A percentile compares a stretch with the other conserved stretches of the same genome.
Evolutionary conservation across 2,329 filamentous ascomycete species (phyloP).

Genomic region (Colletotrichum incanum): DNA sequence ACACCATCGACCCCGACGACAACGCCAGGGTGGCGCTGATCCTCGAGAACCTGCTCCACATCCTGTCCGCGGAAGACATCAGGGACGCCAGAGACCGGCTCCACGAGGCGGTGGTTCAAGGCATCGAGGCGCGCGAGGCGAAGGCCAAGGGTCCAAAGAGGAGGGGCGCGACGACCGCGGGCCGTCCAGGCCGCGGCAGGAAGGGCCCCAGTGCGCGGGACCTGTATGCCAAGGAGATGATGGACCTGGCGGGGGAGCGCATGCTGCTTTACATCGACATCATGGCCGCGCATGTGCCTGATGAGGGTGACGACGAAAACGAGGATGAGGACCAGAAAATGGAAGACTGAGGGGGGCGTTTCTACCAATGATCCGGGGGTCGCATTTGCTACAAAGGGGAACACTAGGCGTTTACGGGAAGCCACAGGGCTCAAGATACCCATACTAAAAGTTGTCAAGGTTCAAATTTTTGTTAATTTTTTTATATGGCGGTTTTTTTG

Average conservation of each 20-base stretch:
- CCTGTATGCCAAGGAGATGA: constrained; percentile 57
- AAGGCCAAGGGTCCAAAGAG: constrained; percentile 58
- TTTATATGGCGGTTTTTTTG: too few relatives aligned
- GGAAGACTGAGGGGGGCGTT: constrained; percentile 19
- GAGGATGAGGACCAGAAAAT: constrained; percentile 25
- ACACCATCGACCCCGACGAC: constrained; percentile 72
- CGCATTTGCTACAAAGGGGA: background rate
- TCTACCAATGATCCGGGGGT: background rate
- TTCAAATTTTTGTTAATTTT: background rate
- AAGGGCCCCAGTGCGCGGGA: constrained; percentile 55
- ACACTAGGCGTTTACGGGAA: constrained; percentile 12
- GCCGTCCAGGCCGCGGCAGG: constrained; percentile 31
- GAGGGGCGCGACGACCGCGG: constrained; percentile 53
- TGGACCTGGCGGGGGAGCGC: constrained; percentile 62
- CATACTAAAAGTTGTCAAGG: background rate
- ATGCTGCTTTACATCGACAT: constrained; percentile 50
- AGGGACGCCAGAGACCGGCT: constrained; percentile 56
- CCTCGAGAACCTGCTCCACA: constrained; percentile 75
- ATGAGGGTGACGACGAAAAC: background rate
- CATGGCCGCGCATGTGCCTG: constrained; percentile 24
- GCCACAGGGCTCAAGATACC: constrained; percentile 26
- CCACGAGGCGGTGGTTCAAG: constrained; percentile 58
- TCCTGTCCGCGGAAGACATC: constrained; percentile 59
- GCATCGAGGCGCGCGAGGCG: constrained; percentile 64
- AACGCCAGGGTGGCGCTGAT: constrained; percentile 82